Conservation (phyloP, 2,329 filamentous ascomycete genomes). For the Pseudogymnoascus sp. region DNA sequence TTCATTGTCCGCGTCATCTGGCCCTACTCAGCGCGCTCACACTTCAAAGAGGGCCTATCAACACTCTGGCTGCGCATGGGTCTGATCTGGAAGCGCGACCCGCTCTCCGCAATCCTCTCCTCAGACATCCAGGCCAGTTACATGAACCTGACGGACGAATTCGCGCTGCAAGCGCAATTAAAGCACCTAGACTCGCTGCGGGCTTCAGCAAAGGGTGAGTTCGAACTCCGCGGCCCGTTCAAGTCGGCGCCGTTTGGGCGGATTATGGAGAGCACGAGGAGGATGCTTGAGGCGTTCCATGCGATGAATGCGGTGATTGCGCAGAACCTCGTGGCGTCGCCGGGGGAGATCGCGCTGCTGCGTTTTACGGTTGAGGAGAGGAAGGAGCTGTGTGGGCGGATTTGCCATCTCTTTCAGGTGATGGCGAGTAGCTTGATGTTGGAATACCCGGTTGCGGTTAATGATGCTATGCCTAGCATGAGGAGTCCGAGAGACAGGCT, state of each 20-base stretch:
- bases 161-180: constrained; percentile 74
- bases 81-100: constrained; percentile 91
- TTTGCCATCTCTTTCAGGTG: constrained; percentile 81
- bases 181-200: constrained; percentile 61
- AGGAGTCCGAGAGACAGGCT: constrained; percentile 72
- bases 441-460: constrained; percentile 69
- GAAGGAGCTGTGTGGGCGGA: constrained; percentile 72
- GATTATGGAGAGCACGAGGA: constrained; percentile 71
- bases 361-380: constrained; percentile 73
- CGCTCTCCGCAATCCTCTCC: constrained; percentile 64
- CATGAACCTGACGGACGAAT: constrained; percentile 81
- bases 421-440: constrained; percentile 89
- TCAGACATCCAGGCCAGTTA: constrained; percentile 55
- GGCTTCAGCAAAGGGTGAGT: constrained; percentile 69
- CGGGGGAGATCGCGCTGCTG: constrained; percentile 74
- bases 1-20: constrained; percentile 83
- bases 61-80: constrained; percentile 93
- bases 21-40: constrained; percentile 83
- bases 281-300: constrained; percentile 88
- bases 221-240: constrained; percentile 82
- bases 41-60: constrained; percentile 82
- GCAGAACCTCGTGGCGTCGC: constrained; percentile 66
- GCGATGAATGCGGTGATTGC: constrained; percentile 90
- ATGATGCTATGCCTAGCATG: constrained; percentile 78
- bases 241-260: constrained; percentile 63